A percentile compares a stretch with the other conserved stretches of the same genome.
Conservation (phyloP, 2,329 filamentous ascomycete species). For the Tolypocladium capitatum region DNA sequence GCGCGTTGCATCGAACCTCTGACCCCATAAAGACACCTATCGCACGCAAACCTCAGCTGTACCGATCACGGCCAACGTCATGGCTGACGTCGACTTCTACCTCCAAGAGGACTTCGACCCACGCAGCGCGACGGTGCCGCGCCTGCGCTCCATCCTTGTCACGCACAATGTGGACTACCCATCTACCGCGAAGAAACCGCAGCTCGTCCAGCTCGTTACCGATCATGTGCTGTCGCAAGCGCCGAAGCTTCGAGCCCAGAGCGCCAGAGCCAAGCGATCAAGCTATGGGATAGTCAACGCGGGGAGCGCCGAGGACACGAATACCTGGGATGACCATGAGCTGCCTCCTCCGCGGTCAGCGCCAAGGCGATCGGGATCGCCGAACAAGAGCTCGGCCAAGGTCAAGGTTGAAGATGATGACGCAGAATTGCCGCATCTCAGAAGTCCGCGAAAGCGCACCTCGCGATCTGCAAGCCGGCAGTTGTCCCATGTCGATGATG, state of each 20-base stretch:
- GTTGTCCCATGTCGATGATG: slow-evolving; percentile 33
- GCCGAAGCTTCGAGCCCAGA: slow-evolving; percentile 59
- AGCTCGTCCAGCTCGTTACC: slow-evolving; percentile 75
- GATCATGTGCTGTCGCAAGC: slow-evolving; percentile 67
- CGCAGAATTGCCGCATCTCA: slow-evolving; percentile 18
- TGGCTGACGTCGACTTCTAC: slow-evolving; percentile 67
- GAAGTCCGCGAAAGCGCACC: slow-evolving; percentile 40
- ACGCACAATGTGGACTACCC: slow-evolving; percentile 78
- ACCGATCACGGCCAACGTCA: slow-evolving; percentile 13
- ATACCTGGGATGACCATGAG: slow-evolving; percentile 48
- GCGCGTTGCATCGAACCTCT: neutral
- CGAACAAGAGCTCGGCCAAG: slow-evolving; percentile 38
- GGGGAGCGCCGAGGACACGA: slow-evolving; percentile 52
- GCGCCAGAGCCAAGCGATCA: slow-evolving; percentile 69
- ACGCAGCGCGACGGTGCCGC: slow-evolving; percentile 68
- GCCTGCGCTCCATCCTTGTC: slow-evolving; percentile 81
- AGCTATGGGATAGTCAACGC: slow-evolving; percentile 70
- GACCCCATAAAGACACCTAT: neutral
- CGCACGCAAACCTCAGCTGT: neutral
- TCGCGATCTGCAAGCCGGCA: slow-evolving; percentile 42
- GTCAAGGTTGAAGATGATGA: slow-evolving; percentile 41
- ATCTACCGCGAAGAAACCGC: slow-evolving; percentile 78
- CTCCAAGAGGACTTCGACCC: slow-evolving; percentile 81
- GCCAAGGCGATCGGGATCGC: slow-evolving; percentile 39
- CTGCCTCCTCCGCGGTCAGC: slow-evolving; percentile 34